These are phyloP conservation scores for Selenicereus undatus DNA, from an alignment of 148 eudicot species.

Conservation along the genomic window DNA sequence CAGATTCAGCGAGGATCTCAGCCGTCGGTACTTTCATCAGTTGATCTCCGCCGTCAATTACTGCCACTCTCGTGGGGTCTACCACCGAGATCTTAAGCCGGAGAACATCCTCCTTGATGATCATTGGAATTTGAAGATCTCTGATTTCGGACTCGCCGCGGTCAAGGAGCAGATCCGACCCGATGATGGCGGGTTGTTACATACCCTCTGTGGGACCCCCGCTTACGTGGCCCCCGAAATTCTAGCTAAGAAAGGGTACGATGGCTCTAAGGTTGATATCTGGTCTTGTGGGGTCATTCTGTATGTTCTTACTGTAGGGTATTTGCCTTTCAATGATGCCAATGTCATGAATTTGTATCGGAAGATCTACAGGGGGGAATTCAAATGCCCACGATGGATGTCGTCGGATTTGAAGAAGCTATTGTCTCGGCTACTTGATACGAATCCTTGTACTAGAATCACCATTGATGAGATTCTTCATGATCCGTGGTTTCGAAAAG, in stretches of 20 bases:
- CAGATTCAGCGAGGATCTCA: slow-evolving; percentile 65
- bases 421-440: slow-evolving; percentile 50
- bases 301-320: slow-evolving; percentile 62
- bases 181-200: slow-evolving; percentile 53
- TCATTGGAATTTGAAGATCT: slow-evolving; percentile 49
- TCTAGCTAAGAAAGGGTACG: slow-evolving; percentile 63
- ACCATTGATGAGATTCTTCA: slow-evolving; percentile 44
- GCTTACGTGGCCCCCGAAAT: slow-evolving; percentile 90
- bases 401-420: slow-evolving; percentile 48
- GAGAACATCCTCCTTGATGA: slow-evolving; percentile 69
- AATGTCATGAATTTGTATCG: slow-evolving; percentile 76
- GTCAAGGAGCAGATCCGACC: slow-evolving; percentile 40
- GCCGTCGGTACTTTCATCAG: slow-evolving; percentile 67
- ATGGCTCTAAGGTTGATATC: slow-evolving; percentile 58
- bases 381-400: slow-evolving; percentile 58
- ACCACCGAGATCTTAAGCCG: slow-evolving; percentile 69
- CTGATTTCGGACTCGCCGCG: slow-evolving; percentile 71
- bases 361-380: slow-evolving; percentile 67
- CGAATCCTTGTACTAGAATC: slow-evolving; percentile 57
- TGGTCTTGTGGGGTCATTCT: slow-evolving; percentile 82
- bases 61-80: slow-evolving; percentile 65
- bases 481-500: slow-evolving; percentile 72
- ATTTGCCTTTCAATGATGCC: slow-evolving; percentile 63
- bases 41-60: slow-evolving; percentile 59
- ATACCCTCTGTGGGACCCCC: slow-evolving; percentile 79